Conservation (phyloP, 371 early-diverging fungal species). For the Neoconidiobolus thromboides region DNA sequence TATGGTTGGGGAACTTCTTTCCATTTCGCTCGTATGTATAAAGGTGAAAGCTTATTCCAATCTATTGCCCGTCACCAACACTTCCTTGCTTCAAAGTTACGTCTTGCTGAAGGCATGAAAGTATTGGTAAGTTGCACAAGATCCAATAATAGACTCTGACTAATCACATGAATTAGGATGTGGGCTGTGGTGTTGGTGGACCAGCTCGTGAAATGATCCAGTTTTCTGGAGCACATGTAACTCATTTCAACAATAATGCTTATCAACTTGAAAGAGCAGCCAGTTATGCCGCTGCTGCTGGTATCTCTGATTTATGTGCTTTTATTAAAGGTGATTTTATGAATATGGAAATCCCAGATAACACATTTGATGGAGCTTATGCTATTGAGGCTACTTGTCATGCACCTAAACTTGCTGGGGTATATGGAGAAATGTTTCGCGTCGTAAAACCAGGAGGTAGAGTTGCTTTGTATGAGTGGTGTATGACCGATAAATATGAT, state of each 20-base stretch:
- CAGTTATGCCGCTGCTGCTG: slow-evolving; percentile 42
- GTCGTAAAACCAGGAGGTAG: slow-evolving; percentile 76
- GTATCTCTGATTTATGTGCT: slow-evolving; percentile 31
- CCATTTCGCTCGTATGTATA: slow-evolving; percentile 70
- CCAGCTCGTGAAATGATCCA: slow-evolving; percentile 80
- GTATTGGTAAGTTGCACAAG: slow-evolving; percentile 78
- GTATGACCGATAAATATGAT: slow-evolving; percentile 67
- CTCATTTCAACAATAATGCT: slow-evolving; percentile 87
- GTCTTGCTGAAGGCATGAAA: slow-evolving; percentile 39
- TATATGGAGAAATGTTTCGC: slow-evolving; percentile 73
- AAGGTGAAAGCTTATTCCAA: slow-evolving; percentile 54
- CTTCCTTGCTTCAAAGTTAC: slow-evolving; percentile 53
- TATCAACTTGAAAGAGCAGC: slow-evolving; percentile 73
- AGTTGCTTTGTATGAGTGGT: slow-evolving; percentile 88
- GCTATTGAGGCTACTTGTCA: slow-evolving; percentile 90
- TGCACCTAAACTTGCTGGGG: slow-evolving; percentile 58
- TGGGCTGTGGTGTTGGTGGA: slow-evolving; percentile 32
- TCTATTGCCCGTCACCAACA: slow-evolving; percentile 84
- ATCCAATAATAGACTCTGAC: slow-evolving; percentile 31
- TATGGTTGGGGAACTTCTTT: slow-evolving; percentile 81
- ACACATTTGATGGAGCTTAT: slow-evolving; percentile 63
- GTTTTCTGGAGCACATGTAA: slow-evolving; percentile 73
- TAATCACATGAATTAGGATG: neutral
- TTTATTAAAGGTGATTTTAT: slow-evolving; percentile 79
- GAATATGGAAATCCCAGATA: slow-evolving; percentile 72